Evolutionary conservation across 2,329 filamentous ascomycete species (phyloP), one percentile per base, ranked within the genome.

Genomic region (Xylariales sp.): DNA sequence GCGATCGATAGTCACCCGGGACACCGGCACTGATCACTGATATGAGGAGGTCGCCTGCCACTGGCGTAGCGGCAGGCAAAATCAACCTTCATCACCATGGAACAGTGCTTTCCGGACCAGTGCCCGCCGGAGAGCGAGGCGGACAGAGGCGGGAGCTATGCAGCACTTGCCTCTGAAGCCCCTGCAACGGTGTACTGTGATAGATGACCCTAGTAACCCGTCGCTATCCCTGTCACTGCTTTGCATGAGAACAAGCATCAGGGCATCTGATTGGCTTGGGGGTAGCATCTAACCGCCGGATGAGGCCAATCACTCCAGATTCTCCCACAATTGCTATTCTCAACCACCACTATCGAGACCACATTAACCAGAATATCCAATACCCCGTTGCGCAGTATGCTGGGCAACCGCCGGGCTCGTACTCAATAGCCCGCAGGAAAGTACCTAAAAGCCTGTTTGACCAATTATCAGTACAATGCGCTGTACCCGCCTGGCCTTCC

Each of bases 241-340:
- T 16, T 44, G 42, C 38, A 41, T 28, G 37, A 24, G 20, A 27
- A 16, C 18, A 29, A 11, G 31, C 18, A 38, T 14, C 18, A 31
- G 24, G 9, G 28, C 5, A 15, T 46, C 44, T 54, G 42, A 60
- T 60, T 60, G 56, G 57, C 27, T 33, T 22, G 25, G 38, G 33
- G 31, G 29, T 41, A 34, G 40, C 43, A 49, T 54, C 51, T 60
- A 60, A 53, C 57, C 57, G 57, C 57, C 56, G 38, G 12, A 40
- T 16, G 44, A 51, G 46, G 46, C 51, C 56, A 53, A 54, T 58
- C 56, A 57, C 51, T 22, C 46, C 11, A 20, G 31, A 44, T 43
- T 42, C 38, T 42, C 44, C 36, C 44, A 47, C 41, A 47, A 34
- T 44, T 48, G 45, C 50, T 51, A 51, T 53, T 51, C 43, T 51